Base-by-base conservation (phyloP, 1,284 basidiomycete species). In the Trichosporon sp. region DNA sequence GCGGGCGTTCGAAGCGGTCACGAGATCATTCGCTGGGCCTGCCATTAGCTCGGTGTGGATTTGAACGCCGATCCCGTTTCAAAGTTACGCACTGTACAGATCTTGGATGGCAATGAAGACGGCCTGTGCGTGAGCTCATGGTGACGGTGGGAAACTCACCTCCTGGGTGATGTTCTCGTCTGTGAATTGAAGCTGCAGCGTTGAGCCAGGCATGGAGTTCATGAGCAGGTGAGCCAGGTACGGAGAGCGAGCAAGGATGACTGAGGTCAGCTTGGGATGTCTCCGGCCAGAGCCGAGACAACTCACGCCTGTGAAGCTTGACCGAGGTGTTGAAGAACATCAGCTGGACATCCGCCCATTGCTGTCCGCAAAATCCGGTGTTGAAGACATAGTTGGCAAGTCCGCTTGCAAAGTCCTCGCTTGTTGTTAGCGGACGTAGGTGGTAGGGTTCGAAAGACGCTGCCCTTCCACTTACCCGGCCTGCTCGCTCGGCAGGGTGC, bases 191-290 rank as follows among this genome's bases (percentile, higher is more conserved):
- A 92, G 86, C 75, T 88, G 88, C 69, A 93, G 85, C 64, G 79
- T 83, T 85, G 65, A 86, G 84, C 65, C 89, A 85, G 69, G 89
- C 87, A 68, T 87, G 54, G 73, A 71, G 65, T 70, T 68, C 46
- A 64, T 87, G 86, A 94, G 89, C 70, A 92, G 82, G 76, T 91
- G 90, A 46, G 88, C 89, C 71, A 93, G 85, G 80, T 87, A 91
- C 52, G 92, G 91, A 36, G 90, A 92, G 62, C 89, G 88, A 63
- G 90, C 90, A 65, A 94, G 84, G 71, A 92, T 88, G 78, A 94
- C 88, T 70, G 88, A 85, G 10, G 29, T 61, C 40, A 65, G 56
- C 40, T n/a, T 32, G 10, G 23, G 16, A 19, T 56, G 25, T 27
- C 10, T 49, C 34, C 9, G 7, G 21, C 4, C 6, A 57, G 29